phyloP scores from a whole-genome alignment of 2,329 filamentous ascomycete species.

The Dothiorella sarmentorum region DNA sequence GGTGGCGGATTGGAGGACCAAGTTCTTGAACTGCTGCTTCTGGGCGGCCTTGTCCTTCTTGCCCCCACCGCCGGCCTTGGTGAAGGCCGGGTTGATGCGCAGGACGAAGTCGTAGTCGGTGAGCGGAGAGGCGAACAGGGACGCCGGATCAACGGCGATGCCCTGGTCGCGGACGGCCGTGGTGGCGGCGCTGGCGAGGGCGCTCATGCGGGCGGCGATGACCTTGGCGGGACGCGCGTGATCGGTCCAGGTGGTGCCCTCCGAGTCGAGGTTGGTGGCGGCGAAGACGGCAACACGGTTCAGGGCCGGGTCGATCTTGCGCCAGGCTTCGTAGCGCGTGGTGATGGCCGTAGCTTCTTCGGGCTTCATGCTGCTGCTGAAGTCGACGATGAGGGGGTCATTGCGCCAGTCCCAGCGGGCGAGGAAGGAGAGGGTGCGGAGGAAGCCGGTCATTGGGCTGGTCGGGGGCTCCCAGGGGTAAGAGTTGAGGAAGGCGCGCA shows the following conservation, averaged over 20 bases:
- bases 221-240: conserved; percentile 69
- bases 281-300: conserved; percentile 78
- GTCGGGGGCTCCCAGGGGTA: conserved; percentile 77
- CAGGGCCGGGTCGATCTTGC: conserved; percentile 83
- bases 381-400: conserved; percentile 77
- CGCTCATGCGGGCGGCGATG: conserved; percentile 77
- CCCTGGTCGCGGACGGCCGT: conserved; percentile 44
- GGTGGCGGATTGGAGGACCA: conserved; percentile 58
- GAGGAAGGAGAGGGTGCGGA: conserved; percentile 75
- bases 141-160: conserved; percentile 42
- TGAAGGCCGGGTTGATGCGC: conserved; percentile 58
- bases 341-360: conserved; percentile 61
- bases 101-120: conserved; percentile 85
- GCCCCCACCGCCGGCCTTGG: conserved; percentile 29
- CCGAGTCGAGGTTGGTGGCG: conserved; percentile 72
- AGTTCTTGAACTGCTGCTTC: conserved; percentile 72
- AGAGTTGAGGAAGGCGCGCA: conserved; percentile 74
- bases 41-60: conserved; percentile 31
- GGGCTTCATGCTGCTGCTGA: conserved; percentile 55
- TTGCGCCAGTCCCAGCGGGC: conserved; percentile 89
- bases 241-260: conserved; percentile 78
- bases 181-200: conserved; percentile 72
- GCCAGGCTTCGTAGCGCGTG: conserved; percentile 76
- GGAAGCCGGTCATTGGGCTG: conserved; percentile 73
- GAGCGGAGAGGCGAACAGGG: conserved; percentile 70